Conservation (phyloP, 140 eudicot genomes). For the Bidens hawaiensis region DNA sequence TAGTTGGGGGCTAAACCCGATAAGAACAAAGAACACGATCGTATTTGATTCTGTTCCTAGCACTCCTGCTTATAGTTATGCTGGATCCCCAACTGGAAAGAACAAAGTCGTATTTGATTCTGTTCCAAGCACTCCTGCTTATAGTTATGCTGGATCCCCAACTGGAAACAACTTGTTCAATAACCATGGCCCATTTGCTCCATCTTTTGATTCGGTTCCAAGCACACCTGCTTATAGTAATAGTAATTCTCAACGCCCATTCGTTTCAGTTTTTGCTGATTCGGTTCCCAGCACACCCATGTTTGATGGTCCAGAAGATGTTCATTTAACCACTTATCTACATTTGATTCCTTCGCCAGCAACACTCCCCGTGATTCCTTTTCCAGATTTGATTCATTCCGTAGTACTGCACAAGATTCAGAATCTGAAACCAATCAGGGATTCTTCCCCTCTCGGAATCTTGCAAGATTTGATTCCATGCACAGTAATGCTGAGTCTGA, state of each 20-base stretch:
- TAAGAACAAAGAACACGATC: conserved; percentile 56
- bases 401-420: conserved; percentile 44
- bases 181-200: conserved; percentile 40
- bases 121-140: conserved; percentile 66
- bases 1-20: conserved; percentile 68
- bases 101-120: conserved; percentile 53
- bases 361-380: conserved; percentile 34
- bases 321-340: conserved; percentile 56
- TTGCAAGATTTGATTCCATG: conserved; percentile 71
- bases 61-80: conserved; percentile 50
- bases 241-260: conserved; percentile 28
- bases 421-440: conserved; percentile 42
- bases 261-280: conserved; percentile 61
- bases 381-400: conserved; percentile 66
- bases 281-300: conserved; percentile 93
- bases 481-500: conserved; percentile 73
- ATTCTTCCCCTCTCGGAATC: conserved; percentile 28
- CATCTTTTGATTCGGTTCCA: conserved; percentile 70
- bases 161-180: conserved; percentile 37
- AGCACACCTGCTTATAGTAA: conserved; percentile 67
- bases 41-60: conserved; percentile 66
- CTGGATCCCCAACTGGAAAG: conserved; percentile 40
- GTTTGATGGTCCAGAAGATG: conserved; percentile 52
- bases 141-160: conserved; percentile 38
- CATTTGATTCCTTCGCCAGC: conserved; percentile 75